Base-by-base conservation (phyloP, 495 filamentous ascomycete species). In the Trichoderma parareesei region DNA sequence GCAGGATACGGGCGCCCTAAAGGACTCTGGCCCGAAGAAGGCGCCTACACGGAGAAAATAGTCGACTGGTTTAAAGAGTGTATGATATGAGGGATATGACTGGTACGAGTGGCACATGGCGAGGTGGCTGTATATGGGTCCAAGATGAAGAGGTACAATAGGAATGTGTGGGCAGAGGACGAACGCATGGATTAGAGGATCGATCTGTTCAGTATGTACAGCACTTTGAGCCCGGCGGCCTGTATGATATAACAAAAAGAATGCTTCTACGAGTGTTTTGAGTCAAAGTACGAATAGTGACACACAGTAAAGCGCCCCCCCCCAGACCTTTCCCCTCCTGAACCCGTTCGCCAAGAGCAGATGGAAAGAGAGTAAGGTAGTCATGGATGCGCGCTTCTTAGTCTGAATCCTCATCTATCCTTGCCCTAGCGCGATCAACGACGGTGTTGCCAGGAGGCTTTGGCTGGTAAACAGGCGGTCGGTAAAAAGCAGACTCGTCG, bases 401-500 rank as follows among this genome's bases (percentile, higher is more conserved):
- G 46, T 82, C 79, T 38, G 79, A 82, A 69, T 82, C 79, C 42
- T 82, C 78, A 69, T 82, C 73, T 60, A 82, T 80, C 27, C 73
- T 79, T 48, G 79, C 79, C 67, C 79, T 71, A 18, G 79, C 79
- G 49, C 78, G 72, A 65, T 82, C 79, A 10, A 82, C 76, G 16
- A 77, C 79, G 41, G 79, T 82, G 67, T 82, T 67, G 18, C 79
- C 79, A 1, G 72, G 71, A 10, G 74, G 67, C 71, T 77, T 81
- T 65, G 78, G 76, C 37, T 66, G 66, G 41, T 77, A 75, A 8
- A 81, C 75, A 33, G 84, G 80, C 8, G 88, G 86, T 27, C 84
- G 85, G 70, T 90, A 93, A 70, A 89, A 90, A 0, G 87, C 88
- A 43, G 86, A 82, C 42, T 88, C 91, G 65, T 97, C 92, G 66